Conservation (phyloP, 1,284 basidiomycete genomes). For the Pholiota adiposa region DNA sequence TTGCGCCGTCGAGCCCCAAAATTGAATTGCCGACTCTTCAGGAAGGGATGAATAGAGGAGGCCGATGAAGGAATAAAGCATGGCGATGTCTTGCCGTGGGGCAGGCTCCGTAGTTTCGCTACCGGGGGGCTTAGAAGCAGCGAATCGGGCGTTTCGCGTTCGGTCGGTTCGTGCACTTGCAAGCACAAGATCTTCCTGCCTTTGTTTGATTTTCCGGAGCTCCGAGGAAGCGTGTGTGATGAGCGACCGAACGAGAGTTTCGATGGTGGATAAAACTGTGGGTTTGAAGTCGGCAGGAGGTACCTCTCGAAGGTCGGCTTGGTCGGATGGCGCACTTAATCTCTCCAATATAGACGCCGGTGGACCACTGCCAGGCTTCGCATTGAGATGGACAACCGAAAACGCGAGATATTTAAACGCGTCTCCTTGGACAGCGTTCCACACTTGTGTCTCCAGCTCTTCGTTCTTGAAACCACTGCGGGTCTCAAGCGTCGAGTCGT, state of each 20-base stretch:
- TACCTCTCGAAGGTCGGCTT: constrained; percentile 61
- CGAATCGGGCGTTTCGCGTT: constrained; percentile 50
- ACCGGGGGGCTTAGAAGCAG: constrained; percentile 45
- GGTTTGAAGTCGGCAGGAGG: constrained; percentile 69
- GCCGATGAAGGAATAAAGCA: constrained; percentile 84
- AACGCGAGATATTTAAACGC: constrained; percentile 78
- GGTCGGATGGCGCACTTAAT: constrained; percentile 40
- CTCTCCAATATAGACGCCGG: constrained; percentile 51
- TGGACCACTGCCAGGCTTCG: constrained; percentile 44
- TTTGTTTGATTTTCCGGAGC: constrained; percentile 88
- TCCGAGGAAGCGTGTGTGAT: constrained; percentile 85
- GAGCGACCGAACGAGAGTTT: constrained; percentile 72
- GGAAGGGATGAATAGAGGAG: constrained; percentile 78
- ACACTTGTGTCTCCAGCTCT: constrained; percentile 80
- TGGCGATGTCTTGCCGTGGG: constrained; percentile 83
- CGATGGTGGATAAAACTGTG: constrained; percentile 69
- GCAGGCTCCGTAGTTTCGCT: constrained; percentile 38
- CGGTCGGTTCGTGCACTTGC: constrained; percentile 66
- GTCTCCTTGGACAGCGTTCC: constrained; percentile 82
- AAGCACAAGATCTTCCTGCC: constrained; percentile 84
- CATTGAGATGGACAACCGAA: constrained; percentile 57
- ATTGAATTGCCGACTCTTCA: constrained; percentile 77
- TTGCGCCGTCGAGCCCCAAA: constrained; percentile 77
- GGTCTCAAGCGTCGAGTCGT: constrained; percentile 68
- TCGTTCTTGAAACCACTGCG: constrained; percentile 74